Evolutionary conservation across 371 early-diverging fungal genomes (phyloP).

Genomic region (Mortierella sp.): DNA sequence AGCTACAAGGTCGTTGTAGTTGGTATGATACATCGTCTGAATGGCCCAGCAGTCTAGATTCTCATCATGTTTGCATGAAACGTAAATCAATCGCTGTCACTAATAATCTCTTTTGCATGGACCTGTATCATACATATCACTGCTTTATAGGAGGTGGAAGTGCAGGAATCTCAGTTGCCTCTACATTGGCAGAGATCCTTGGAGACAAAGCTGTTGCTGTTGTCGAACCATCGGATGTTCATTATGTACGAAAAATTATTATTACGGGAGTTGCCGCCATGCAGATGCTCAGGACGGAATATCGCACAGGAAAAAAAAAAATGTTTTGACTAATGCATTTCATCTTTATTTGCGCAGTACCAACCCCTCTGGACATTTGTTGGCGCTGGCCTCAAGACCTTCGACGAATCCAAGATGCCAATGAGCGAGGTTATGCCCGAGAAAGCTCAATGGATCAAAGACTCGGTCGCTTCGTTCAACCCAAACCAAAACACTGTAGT

Average conservation of each 20-base stretch:
- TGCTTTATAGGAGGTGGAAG: constrained; percentile 67
- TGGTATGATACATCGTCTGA: constrained; percentile 19
- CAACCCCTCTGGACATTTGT: constrained; percentile 94
- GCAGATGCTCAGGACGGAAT: not conserved
- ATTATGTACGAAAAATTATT: constrained; percentile 71
- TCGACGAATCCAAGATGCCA: constrained; percentile 76
- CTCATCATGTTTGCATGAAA: not conserved
- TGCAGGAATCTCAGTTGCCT: constrained; percentile 72
- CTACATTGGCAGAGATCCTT: constrained; percentile 70
- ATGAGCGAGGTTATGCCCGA: constrained; percentile 78
- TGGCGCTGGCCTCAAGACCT: constrained; percentile 87
- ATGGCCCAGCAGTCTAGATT: not conserved
- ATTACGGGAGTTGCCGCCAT: not conserved
- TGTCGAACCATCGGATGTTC: constrained; percentile 81
- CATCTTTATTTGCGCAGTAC: constrained; percentile 65
- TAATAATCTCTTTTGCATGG: not conserved
- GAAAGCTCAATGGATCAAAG: constrained; percentile 83
- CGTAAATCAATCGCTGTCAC: not conserved
- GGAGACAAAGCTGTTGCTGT: constrained; percentile 83
- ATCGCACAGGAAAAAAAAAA: constrained; percentile 7
- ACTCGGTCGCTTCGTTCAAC: constrained; percentile 75
- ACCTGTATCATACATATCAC: not conserved
- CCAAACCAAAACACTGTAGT: constrained; percentile 79
- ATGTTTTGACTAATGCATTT: constrained; percentile 1
- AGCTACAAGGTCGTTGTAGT: constrained; percentile 74